Percentiles rank a stretch among this genome's conserved stretches.
Evolutionary conservation across 495 filamentous ascomycete genomes (phyloP).

Genomic region (Letharia columbiana): DNA sequence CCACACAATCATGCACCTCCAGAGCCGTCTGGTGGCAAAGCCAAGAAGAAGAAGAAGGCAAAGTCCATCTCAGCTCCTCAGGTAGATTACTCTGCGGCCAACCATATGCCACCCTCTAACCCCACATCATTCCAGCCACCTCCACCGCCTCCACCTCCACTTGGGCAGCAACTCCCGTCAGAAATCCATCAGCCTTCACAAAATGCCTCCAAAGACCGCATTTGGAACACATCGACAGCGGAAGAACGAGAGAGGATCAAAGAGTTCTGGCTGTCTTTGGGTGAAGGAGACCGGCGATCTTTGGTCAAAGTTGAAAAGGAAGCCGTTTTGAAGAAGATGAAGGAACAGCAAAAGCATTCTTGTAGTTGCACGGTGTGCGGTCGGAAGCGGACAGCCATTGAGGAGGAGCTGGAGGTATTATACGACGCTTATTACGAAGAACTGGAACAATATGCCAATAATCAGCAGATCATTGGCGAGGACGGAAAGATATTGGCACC

Average conservation of each 20-base stretch:
- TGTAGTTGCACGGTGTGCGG: slow-evolving; percentile 98
- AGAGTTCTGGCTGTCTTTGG: slow-evolving; percentile 95
- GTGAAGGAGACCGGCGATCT: slow-evolving; percentile 85
- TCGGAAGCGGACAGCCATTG: slow-evolving; percentile 91
- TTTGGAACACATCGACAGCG: slow-evolving; percentile 91
- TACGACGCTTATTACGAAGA: slow-evolving; percentile 99
- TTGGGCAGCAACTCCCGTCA: slow-evolving; percentile 28
- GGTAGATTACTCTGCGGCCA: slow-evolving; percentile 16
- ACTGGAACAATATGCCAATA: slow-evolving; percentile 91
- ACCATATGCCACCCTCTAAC: slow-evolving; percentile 22
- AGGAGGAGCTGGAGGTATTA: slow-evolving; percentile 96
- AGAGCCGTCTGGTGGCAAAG: slow-evolving; percentile 27
- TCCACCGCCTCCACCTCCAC: slow-evolving; percentile 36
- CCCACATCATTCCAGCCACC: slow-evolving; percentile 29
- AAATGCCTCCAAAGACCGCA: slow-evolving; percentile 58
- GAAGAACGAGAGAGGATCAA: slow-evolving; percentile 96
- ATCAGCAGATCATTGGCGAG: slow-evolving; percentile 55
- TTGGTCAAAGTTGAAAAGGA: slow-evolving; percentile 98
- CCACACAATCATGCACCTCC: slow-evolving; percentile 21
- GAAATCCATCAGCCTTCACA: slow-evolving; percentile 28
- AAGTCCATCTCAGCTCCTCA: slow-evolving; percentile 35
- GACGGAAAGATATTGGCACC: slow-evolving; percentile 55
- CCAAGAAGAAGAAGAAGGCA: slow-evolving; percentile 45
- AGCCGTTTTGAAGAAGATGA: slow-evolving; percentile 97
- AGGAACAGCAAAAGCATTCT: slow-evolving; percentile 98